These are phyloP conservation scores for Ogataea dorogensis DNA, from an alignment of 805 yeast species.

Conservation along the genomic window DNA sequence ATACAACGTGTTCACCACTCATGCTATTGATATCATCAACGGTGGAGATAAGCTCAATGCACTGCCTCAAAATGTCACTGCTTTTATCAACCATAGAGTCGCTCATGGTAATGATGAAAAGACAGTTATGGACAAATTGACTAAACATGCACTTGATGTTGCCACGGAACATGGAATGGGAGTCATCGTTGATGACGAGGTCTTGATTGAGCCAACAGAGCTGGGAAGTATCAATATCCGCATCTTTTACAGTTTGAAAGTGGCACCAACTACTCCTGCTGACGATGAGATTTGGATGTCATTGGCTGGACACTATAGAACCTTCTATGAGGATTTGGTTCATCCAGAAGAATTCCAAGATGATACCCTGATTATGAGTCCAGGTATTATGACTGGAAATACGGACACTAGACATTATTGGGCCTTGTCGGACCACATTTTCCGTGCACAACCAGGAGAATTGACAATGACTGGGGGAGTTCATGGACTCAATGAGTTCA, in stretches of 20 bases:
- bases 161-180: conserved; percentile 52
- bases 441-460: conserved; percentile 56
- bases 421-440: conserved; percentile 59
- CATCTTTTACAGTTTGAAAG: conserved; percentile 31
- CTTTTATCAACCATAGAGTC: conserved; percentile 63
- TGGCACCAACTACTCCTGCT: conserved; percentile 47
- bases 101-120: conserved; percentile 51
- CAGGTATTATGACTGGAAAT: conserved; percentile 63
- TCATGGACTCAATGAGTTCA: conserved; percentile 66
- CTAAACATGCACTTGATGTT: conserved; percentile 36
- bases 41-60: conserved; percentile 82
- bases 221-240: conserved; percentile 29
- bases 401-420: conserved; percentile 71
- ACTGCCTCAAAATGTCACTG: conserved; percentile 60
- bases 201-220: conserved; percentile 19
- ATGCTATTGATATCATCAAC: conserved; percentile 61
- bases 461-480: conserved; percentile 38
- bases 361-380: conserved; percentile 42
- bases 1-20: conserved; percentile 56
- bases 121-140: conserved; percentile 40
- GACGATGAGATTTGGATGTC: conserved; percentile 48
- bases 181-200: conserved; percentile 39
- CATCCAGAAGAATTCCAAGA: conserved; percentile 27
- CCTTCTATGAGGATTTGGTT: conserved; percentile 56
- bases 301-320: conserved; percentile 62